Evolutionary conservation across 2,329 filamentous ascomycete genomes (phyloP).

Genomic region (Biscogniauxia mediterranea): DNA sequence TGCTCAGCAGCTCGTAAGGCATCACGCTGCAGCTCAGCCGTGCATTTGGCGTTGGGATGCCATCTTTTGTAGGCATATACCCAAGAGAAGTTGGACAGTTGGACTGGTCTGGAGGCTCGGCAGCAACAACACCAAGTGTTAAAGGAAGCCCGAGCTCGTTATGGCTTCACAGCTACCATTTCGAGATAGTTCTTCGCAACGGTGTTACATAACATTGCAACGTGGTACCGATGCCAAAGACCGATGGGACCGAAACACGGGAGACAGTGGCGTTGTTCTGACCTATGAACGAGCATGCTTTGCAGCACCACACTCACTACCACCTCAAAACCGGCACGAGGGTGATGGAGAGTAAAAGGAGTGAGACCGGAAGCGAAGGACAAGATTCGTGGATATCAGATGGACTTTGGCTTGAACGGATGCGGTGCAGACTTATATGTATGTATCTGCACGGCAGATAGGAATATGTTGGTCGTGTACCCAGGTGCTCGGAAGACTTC

Average conservation of each 20-base stretch:
- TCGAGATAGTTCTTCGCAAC: constrained; percentile 18
- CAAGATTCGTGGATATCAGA: neutral
- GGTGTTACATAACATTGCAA: constrained; percentile 23
- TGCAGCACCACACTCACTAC: constrained; percentile 3
- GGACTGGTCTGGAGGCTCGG: constrained; percentile 15
- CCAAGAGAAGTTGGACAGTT: constrained; percentile 10
- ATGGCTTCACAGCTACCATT: constrained; percentile 20
- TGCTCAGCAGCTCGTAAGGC: constrained; percentile 29
- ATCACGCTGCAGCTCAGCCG: constrained; percentile 25
- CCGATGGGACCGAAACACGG: constrained; percentile 17
- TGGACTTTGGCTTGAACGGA: neutral
- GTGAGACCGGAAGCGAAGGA: neutral
- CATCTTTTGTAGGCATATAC: neutral
- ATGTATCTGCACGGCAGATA: neutral
- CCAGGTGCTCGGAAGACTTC: constrained; percentile 1
- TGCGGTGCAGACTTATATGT: neutral
- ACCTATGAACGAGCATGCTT: constrained; percentile 10
- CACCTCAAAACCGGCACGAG: constrained; percentile 11
- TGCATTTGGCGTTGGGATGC: neutral
- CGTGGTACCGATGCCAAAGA: constrained; percentile 18
- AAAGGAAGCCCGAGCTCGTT: constrained; percentile 15
- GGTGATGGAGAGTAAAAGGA: neutral
- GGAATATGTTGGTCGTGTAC: neutral
- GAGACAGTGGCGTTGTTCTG: constrained; percentile 8
- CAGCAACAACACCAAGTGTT: constrained; percentile 13